phyloP scores from a whole-genome alignment of 2,329 filamentous ascomycete species.

The Xylaria arbuscula region DNA sequence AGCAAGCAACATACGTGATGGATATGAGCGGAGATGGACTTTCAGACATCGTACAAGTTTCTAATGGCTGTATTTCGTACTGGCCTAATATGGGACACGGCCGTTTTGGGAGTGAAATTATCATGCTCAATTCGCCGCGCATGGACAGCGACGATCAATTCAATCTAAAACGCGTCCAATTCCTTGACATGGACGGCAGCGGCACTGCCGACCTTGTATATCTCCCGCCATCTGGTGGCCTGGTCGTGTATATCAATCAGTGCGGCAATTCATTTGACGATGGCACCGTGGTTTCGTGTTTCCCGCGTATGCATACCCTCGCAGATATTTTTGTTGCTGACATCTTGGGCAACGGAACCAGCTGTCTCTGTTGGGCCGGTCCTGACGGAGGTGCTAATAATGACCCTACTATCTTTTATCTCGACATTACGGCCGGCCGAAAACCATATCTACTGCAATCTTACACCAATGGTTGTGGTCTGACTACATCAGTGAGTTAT shows the following conservation, averaged over 20 bases:
- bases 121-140: background rate
- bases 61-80: background rate
- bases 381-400: background rate
- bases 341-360: background rate
- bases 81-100: constrained; percentile 16
- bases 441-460: background rate
- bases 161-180: background rate
- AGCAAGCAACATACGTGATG: too few species aligned
- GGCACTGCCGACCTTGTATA: background rate
- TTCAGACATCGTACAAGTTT: background rate
- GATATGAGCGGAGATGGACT: constrained; percentile 8
- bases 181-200: background rate
- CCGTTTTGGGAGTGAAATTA: background rate
- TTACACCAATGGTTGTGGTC: background rate
- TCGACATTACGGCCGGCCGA: background rate
- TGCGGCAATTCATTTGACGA: background rate
- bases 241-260: background rate
- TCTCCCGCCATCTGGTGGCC: background rate
- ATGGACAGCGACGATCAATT: background rate
- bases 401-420: background rate
- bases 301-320: background rate
- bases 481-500: background rate
- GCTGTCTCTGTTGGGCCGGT: background rate
- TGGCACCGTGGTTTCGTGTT: background rate
- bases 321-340: background rate